phyloP scores from a whole-genome alignment of 2,329 filamentous ascomycete species.

The Arthrocladium fulminans region DNA sequence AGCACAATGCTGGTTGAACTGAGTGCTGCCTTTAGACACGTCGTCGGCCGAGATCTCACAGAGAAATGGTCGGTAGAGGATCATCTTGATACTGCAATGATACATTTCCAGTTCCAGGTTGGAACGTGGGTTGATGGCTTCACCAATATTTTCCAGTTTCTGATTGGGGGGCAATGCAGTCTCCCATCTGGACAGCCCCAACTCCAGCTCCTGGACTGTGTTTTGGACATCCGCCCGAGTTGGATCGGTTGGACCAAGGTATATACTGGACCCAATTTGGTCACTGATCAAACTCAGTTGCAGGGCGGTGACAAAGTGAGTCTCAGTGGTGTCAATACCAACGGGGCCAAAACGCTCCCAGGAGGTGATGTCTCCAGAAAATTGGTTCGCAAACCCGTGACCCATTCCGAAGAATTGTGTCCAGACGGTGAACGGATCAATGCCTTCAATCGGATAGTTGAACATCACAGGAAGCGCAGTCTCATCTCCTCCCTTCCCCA shows the following conservation, averaged over 20 bases:
- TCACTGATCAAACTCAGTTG: constrained; percentile 16
- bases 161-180: background rate
- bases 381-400: background rate
- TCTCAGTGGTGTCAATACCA: background rate
- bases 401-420: constrained; percentile 10
- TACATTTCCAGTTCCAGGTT: constrained; percentile 4
- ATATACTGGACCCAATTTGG: constrained; percentile 13
- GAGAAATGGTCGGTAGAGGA: constrained; percentile 24
- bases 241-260: constrained; percentile 10
- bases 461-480: background rate
- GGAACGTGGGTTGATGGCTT: constrained; percentile 13
- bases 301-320: constrained; percentile 13
- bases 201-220: constrained; percentile 15
- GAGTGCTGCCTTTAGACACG: constrained; percentile 18
- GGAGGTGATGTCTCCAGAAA: background rate
- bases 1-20: constrained; percentile 17
- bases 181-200: constrained; percentile 14
- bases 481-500: background rate
- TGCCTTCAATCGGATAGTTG: background rate
- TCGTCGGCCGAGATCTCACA: constrained; percentile 22
- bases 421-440: constrained; percentile 11
- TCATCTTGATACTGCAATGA: constrained; percentile 20
- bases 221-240: constrained; percentile 15
- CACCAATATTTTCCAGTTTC: background rate
- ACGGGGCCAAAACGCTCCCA: background rate